A percentile compares a stretch with the other conserved stretches of the same genome.
phyloP scores from a whole-genome alignment of 2,329 filamentous ascomycete species.

The Calonectria pseudoreteaudii region DNA sequence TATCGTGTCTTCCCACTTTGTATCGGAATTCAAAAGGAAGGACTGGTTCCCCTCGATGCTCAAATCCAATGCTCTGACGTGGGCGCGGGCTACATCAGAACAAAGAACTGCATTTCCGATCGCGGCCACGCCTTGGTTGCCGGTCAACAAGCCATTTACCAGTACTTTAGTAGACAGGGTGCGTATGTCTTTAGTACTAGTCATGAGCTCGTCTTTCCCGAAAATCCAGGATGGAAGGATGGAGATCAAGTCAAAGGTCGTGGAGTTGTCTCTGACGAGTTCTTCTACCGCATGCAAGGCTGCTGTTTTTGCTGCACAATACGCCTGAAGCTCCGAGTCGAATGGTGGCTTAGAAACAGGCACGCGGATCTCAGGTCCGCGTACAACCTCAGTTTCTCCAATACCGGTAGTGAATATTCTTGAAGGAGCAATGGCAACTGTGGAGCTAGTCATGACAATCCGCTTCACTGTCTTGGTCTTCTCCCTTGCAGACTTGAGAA shows the following conservation, averaged over 20 bases:
- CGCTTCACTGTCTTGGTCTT: slow-evolving; percentile 49
- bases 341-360: neutral
- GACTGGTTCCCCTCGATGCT: slow-evolving; percentile 10
- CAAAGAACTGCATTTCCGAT: slow-evolving; percentile 6
- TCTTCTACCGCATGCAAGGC: slow-evolving; percentile 1
- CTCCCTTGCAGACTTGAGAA: slow-evolving; percentile 50
- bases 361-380: neutral
- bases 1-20: slow-evolving; percentile 9
- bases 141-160: neutral
- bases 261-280: neutral
- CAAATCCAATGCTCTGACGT: neutral
- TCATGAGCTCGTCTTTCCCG: slow-evolving; percentile 8
- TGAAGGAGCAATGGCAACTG: slow-evolving; percentile 35
- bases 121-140: neutral
- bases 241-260: slow-evolving; percentile 13
- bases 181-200: neutral
- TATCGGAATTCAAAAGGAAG: neutral
- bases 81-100: slow-evolving; percentile 12
- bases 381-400: neutral
- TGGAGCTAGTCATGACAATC: slow-evolving; percentile 57
- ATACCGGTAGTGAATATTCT: neutral
- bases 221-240: slow-evolving; percentile 18
- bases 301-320: slow-evolving; percentile 4
- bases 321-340: slow-evolving; percentile 1
- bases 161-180: neutral